Evolutionary conservation across 2,329 filamentous ascomycete species (phyloP), one percentile per base, ranked within the genome.

Genomic region (Talaromyces sp.): DNA sequence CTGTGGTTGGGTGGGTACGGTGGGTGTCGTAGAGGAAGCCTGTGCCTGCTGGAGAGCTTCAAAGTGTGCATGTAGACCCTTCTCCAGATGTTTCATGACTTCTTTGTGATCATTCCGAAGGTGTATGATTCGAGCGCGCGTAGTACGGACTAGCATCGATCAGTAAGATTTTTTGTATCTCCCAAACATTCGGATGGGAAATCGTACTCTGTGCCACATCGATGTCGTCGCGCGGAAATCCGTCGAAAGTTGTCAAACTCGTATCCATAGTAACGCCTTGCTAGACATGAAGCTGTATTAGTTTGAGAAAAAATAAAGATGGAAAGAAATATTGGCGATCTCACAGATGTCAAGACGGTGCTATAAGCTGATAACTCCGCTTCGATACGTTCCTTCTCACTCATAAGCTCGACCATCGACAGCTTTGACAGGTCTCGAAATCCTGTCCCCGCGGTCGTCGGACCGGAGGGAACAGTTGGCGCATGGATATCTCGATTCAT

Each of bases 211-310:
- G 93, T 25, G 94, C 88, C 62, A 99, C 89, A 72, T 99, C 94
- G 63, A 99, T 87, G 74, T 99, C 94, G 66, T 89, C 87, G 70
- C 94, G 84, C 33, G 94, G 94, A 71, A 90, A 99, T 50, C 94
- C 94, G 75, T 97, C 94, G 61, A 86, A 84, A 13, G 93, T 97
- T 22, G 91, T 84, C 39, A 99, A 83, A 59, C 85, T 81, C 7
- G 94, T 97, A 67, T 88, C 87, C 94, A 99, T 99, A 67, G 89
- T 87, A 55, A 96, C 93, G 45, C 88, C 86, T 78, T 97, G 93
- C 92, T 97, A 36, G 52, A 28, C 43, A 58, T 52, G n/a, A 50
- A 48, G 15, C 52, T n/a, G 17, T 13, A 43, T 68, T 48, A 66
- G 61, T 62, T 62, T 25, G 22, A 19, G 43, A 13, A 50, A 65